Evolutionary conservation across 208 protist genomes (phyloP), one percentile per base, ranked within the genome.

Genomic region (Blastocrithidia nonstop): DNA sequence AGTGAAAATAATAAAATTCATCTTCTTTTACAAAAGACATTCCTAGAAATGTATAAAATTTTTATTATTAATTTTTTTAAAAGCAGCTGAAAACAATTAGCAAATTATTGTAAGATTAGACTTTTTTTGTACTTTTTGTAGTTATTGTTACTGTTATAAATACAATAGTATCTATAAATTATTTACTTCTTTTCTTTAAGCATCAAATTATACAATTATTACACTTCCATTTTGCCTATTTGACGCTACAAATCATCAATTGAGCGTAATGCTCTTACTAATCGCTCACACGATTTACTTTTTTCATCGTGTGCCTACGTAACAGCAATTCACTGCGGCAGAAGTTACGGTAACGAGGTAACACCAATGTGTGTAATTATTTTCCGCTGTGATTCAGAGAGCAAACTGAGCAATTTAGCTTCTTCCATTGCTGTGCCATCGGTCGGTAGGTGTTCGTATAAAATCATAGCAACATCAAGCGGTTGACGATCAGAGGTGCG

Each of bases 291-390:
- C 29, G 29, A 35, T n/a, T 11, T 15, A 16, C 11, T 42, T 11
- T n/a, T n/a, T n/a, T 23, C 35, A 20, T 44, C 45, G 19, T 39
- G 43, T 31, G 26, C 33, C 39, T 42, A 13, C 11, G 29, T 36
- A 0, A 85, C 45, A 24, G 36, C 54, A 20, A 85, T 47, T 72
- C 79, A 88, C 46, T 79, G 65, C 3, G 69, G 62, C 17, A 82
- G 42, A 15, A 70, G 21, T 11, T 55, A 28, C 3, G 45, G 65
- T 0, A 85, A 38, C 7, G 64, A 51, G n/a, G 24, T 27, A 40
- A 75, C 2, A 1, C 71, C 74, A 7, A 84, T 45, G 3, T 60
- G 47, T 8, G 54, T 49, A 2, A 88, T 33, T 13, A 64, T 43
- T 3, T 46, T 45, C 17, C 52, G 60, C 50, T 64, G 49, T 2